Conservation (phyloP, 768 basidiomycete species). For the Gelatoporia subvermispora region DNA sequence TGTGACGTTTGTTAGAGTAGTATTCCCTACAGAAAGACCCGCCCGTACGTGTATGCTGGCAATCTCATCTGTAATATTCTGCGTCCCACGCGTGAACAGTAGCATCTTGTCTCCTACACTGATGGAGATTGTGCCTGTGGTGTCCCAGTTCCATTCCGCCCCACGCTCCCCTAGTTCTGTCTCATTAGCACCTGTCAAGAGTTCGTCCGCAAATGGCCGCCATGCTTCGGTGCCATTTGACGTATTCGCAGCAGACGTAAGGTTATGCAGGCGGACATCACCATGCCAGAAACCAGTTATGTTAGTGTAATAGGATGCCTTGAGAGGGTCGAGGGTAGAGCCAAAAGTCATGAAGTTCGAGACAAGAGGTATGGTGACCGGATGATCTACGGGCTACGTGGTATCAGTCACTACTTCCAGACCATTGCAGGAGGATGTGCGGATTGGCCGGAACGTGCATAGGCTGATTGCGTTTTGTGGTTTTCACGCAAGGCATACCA, state of each 20-base stretch:
- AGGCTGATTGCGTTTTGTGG: too few relatives aligned
- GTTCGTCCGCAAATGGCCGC: constrained; percentile 44
- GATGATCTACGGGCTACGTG: constrained; percentile 8
- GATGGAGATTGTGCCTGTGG: constrained; percentile 55
- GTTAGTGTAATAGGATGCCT: constrained; percentile 35
- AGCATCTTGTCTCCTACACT: constrained; percentile 61
- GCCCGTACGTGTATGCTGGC: constrained; percentile 61
- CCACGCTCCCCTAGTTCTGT: constrained; percentile 43
- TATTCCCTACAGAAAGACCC: neutral
- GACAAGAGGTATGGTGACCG: neutral
- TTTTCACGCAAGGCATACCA: too few relatives aligned
- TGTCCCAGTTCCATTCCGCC: constrained; percentile 70
- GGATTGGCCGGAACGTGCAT: neutral
- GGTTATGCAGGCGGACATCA: constrained; percentile 55
- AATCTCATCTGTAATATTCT: constrained; percentile 36
- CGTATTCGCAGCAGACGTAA: constrained; percentile 31
- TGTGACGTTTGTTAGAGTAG: constrained; percentile 21
- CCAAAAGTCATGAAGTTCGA: neutral
- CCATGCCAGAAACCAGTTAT: constrained; percentile 78
- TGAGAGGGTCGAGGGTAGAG: neutral
- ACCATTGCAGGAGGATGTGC: neutral
- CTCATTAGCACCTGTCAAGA: constrained; percentile 50
- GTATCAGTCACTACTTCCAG: neutral
- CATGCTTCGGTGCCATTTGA: constrained; percentile 33
- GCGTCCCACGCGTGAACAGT: constrained; percentile 20